A percentile compares a stretch with the other conserved stretches of the same genome.
Evolutionary conservation across 208 protist genomes (phyloP).

Genomic region (Leptomonas seymouri): DNA sequence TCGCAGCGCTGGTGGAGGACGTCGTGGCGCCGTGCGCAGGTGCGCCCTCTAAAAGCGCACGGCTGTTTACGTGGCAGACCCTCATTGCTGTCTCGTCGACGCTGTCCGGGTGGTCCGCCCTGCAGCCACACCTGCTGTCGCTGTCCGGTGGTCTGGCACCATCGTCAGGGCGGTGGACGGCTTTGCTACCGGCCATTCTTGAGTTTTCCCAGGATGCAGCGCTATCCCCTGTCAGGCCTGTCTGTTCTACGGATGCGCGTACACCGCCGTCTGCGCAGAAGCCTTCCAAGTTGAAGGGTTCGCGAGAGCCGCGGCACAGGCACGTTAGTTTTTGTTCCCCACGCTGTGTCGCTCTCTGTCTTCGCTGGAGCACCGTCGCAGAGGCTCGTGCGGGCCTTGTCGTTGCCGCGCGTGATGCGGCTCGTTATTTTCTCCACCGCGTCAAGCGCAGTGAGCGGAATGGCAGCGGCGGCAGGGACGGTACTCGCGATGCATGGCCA

Average conservation of each 20-base stretch:
- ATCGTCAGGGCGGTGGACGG: not conserved
- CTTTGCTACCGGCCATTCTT: constrained; percentile 19
- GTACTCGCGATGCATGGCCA: too few species aligned
- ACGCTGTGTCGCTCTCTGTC: constrained; percentile 28
- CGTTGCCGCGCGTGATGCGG: constrained; percentile 25
- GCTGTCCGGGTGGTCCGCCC: constrained; percentile 16
- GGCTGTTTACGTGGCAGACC: constrained; percentile 4
- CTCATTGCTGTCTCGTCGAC: constrained; percentile 22
- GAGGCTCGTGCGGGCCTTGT: constrained; percentile 33
- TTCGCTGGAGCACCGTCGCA: constrained; percentile 52
- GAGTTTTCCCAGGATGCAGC: not conserved
- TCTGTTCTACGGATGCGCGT: not conserved
- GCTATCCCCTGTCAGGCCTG: not conserved
- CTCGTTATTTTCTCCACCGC: not conserved
- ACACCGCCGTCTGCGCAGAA: not conserved
- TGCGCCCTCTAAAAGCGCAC: not conserved
- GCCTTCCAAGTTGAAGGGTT: not conserved
- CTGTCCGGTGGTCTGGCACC: not conserved
- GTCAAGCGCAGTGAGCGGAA: not conserved
- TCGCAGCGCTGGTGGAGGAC: constrained; percentile 11
- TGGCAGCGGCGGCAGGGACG: not conserved
- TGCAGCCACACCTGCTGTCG: constrained; percentile 18
- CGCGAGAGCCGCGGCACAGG: not conserved
- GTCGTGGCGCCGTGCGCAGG: not conserved
- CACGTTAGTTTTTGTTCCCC: constrained; percentile 13